phyloP scores from a whole-genome alignment of 345 rosid genomes.

The Eucalyptus shirleyi region DNA sequence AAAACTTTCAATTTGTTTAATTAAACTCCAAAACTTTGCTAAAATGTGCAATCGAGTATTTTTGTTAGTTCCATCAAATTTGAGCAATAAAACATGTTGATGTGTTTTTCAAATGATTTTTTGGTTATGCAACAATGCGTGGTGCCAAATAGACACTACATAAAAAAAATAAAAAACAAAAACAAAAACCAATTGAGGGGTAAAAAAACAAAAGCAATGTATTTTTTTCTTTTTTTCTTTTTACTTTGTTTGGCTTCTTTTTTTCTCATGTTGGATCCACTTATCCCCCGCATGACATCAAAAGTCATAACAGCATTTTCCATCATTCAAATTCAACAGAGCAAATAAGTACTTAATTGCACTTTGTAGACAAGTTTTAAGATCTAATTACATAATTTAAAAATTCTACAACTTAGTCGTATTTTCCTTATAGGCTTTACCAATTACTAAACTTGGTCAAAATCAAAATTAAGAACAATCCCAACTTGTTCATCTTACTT shows the following conservation, averaged over 20 bases:
- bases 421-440: not conserved
- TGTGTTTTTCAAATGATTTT: not conserved
- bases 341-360: not conserved
- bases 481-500: not conserved
- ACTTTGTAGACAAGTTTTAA: not conserved
- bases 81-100: not conserved
- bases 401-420: too few relatives aligned
- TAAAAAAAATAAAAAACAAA: accelerated
- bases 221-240: too few relatives aligned
- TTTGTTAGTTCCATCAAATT: not conserved
- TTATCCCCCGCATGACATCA: not conserved
- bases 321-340: not conserved
- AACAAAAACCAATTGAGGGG: too few relatives aligned
- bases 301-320: not conserved
- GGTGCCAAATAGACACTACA: not conserved
- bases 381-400: not conserved
- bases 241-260: too few relatives aligned
- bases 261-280: too few relatives aligned
- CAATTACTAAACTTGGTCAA: not conserved
- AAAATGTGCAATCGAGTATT: not conserved
- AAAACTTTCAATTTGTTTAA: not conserved
- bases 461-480: not conserved
- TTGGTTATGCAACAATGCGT: accelerated
- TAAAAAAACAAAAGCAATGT: not conserved
- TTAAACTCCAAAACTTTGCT: not conserved